Conservation (phyloP, 2,329 filamentous ascomycete species). For the Grosmannia penicillata region DNA sequence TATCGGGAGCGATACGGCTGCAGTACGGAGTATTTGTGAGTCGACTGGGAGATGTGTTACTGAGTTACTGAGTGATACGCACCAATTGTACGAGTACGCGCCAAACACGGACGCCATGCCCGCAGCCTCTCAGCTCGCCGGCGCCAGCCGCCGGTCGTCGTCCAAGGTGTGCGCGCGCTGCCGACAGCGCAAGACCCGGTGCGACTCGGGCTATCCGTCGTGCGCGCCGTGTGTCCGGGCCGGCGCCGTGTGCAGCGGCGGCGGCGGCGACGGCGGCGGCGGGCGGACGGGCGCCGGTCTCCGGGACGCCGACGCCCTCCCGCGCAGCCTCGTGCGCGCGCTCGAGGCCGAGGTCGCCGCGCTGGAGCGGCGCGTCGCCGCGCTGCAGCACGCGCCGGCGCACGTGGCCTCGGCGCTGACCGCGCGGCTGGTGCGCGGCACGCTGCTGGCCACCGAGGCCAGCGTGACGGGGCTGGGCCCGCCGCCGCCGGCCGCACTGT, state of each 20-base stretch:
- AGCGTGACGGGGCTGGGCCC: background rate
- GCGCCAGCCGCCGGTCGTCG: background rate
- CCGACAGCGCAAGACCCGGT: slow-evolving; percentile 2
- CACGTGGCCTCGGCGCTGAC: background rate
- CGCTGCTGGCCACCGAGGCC: background rate
- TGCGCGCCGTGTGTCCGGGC: background rate
- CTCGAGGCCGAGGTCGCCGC: slow-evolving; percentile 1
- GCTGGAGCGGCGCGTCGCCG: background rate
- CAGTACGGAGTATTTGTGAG: no score
- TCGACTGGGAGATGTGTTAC: no score
- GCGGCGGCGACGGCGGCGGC: background rate
- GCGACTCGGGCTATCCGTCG: slow-evolving; percentile 2
- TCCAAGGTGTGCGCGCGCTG: slow-evolving; percentile 2
- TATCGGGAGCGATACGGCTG: no score
- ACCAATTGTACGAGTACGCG: no score
- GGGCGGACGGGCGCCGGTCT: background rate
- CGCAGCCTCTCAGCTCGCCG: no score
- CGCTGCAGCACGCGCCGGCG: background rate
- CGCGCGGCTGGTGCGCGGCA: background rate
- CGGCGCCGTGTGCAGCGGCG: background rate
- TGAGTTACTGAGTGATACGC: no score
- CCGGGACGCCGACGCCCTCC: background rate
- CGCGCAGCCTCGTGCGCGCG: slow-evolving; percentile 1
- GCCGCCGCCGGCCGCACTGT: background rate
- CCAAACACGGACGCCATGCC: no score